Evolutionary conservation across 2,329 filamentous ascomycete genomes (phyloP), one percentile per base, ranked within the genome.

Genomic region (Paramyrothecium sp.): DNA sequence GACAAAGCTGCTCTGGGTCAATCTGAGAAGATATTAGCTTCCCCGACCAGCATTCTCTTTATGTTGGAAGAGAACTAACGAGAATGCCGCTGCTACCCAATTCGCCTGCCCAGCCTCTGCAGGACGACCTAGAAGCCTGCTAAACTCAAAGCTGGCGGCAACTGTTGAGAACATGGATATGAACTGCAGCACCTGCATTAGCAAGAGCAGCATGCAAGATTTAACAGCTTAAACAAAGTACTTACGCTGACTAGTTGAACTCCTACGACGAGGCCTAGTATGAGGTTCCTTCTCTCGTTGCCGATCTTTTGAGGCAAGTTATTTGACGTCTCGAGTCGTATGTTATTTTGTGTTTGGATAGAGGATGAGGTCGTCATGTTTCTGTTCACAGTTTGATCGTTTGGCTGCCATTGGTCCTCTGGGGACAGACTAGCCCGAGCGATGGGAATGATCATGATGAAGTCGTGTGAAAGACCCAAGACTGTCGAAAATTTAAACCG

Each of bases 1-100:
- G 17, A 85, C 80, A 58, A 84, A 83, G 2, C 81, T 75, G 3
- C 81, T 77, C 59, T 82, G 79, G 0, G 81, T 78, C 13, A 82
- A 67, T 2, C 77, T 80, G 33, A 2, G n/a, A 44, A 44, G n/a
- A 7, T 3, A 19, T 44, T 44, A 44, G 38, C 38, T 44, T 17
- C 17, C 3, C 26, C 41, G 10, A 23, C 54, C 10, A 50, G 50
- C n/a, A n/a, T n/a, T n/a, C n/a, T n/a, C n/a, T 11, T 4, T 30
- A 21, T 13, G 20, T 3, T 13, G 20, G 41, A 12, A 12, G 10
- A 10, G n/a, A 23, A 65, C 66, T 21, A 60, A 73, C 71, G 72
- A 68, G 51, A 74, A 76, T 1, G 73, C 67, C 19, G 73, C 75
- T 7, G 71, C 69, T 57, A 75, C 72, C 75, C 75, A 77, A 52